These are phyloP conservation scores for Globisporangium recalcitrans DNA, from an alignment of 352 stramenopile genomes.

Conservation along the genomic window DNA sequence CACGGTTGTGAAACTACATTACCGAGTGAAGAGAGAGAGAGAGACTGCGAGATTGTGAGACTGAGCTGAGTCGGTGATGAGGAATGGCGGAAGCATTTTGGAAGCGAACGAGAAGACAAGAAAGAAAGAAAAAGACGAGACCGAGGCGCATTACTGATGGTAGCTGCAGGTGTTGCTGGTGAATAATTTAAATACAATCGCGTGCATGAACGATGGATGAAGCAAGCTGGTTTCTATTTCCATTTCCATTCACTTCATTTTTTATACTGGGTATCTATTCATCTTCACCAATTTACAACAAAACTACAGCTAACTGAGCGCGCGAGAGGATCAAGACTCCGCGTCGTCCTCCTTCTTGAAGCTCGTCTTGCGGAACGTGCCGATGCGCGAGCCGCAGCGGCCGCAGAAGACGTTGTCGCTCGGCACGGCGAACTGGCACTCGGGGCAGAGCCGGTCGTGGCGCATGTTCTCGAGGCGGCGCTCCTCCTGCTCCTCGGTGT, in stretches of 20 bases:
- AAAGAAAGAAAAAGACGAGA: neutral
- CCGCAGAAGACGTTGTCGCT: conserved; percentile 17
- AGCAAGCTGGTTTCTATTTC: neutral
- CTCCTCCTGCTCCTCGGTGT: conserved; percentile 15
- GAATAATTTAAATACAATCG: conserved; percentile 10
- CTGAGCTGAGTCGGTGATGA: neutral
- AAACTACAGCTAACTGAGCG: neutral
- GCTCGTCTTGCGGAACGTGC: conserved; percentile 10
- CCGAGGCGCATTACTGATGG: neutral
- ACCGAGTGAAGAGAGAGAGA: neutral
- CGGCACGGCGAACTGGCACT: conserved; percentile 16
- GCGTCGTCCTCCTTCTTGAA: neutral
- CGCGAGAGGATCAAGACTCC: neutral
- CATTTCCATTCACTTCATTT: neutral
- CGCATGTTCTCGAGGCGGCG: conserved; percentile 11
- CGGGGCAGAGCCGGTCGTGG: conserved; percentile 14
- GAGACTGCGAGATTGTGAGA: neutral
- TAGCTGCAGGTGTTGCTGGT: neutral
- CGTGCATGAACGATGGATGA: neutral
- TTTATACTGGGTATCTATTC: neutral
- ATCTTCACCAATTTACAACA: neutral
- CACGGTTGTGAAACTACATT: neutral
- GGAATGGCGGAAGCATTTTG: conserved; percentile 5
- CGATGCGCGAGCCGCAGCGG: conserved; percentile 14
- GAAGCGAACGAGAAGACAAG: conserved; percentile 1